These are phyloP conservation scores for Pichia sp. DNA, from an alignment of 1,139 yeast genomes.

Conservation along the genomic window DNA sequence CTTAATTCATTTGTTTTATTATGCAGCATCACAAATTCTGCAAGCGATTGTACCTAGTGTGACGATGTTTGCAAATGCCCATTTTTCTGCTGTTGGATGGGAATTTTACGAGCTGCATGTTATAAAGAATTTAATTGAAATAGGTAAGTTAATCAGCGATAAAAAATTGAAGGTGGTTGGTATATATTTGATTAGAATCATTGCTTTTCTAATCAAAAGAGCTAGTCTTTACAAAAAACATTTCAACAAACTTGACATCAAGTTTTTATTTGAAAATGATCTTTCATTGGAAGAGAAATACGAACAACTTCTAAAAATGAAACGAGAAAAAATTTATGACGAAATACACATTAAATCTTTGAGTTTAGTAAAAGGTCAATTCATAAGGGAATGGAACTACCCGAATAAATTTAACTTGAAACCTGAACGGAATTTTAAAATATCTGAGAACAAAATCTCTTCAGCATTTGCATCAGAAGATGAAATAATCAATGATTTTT, in stretches of 20 bases:
- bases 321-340: not conserved
- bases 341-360: not conserved
- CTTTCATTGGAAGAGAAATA: not conserved
- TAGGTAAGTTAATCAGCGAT: not conserved
- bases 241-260: not conserved
- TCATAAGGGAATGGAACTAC: not conserved
- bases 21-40: conserved; percentile 3
- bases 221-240: not conserved
- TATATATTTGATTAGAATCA: conserved; percentile 6
- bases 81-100: conserved; percentile 14
- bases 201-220: conserved; percentile 6
- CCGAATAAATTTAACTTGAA: not conserved
- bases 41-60: conserved; percentile 2
- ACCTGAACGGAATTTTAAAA: not conserved
- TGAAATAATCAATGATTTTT: conserved; percentile 1
- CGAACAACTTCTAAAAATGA: not conserved
- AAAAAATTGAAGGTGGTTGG: conserved; percentile 1
- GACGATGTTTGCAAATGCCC: conserved; percentile 3
- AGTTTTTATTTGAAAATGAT: conserved; percentile 1
- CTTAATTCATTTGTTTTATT: conserved; percentile 3
- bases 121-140: not conserved
- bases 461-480: not conserved
- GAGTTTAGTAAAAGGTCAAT: not conserved
- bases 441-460: not conserved
- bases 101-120: not conserved